Evolutionary conservation across 345 rosid genomes (phyloP), one percentile per base, ranked within the genome.

Genomic region (Rhizophora mangle): DNA sequence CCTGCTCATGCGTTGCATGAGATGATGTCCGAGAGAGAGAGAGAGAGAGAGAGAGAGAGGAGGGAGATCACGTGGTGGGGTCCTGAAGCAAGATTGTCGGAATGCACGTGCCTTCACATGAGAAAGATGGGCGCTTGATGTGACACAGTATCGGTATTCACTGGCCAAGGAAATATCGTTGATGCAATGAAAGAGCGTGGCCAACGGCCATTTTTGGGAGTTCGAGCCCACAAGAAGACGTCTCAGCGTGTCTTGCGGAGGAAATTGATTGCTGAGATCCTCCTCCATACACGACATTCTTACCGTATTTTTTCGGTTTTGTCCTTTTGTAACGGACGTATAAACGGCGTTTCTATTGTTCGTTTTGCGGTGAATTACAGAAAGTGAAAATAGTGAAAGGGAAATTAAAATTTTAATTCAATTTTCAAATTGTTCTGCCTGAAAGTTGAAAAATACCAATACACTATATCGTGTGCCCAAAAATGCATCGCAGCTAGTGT

Each of bases 51-150:
- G 49, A 13, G 49, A 43, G 5, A 2, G 18, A 4, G 16, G 49
- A 43, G 19, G 49, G 18, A 43, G 18, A 43, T 43, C 87, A 85
- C 87, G 80, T 86, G 85, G 89, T 72, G 85, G 90, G 82, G 62
- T 77, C 84, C 68, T 3, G 0, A 0, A 30, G 9, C 18, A 43
- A 43, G 18, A 24, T 69, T 69, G 86, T 80, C 85, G 79, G 83
- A 4, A 3, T 10, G 83, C 88, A 88, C 90, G 87, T 84, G 90
- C 84, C 60, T 31, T 79, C 96, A 88, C 92, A 82, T 91, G 95
- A 76, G 24, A 59, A 24, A 55, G 47, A 64, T 19, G 7, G 20
- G 32, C 3, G 5, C 24, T n/a, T 19, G 60, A 27, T 9, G 51
- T 24, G 72, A 76, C 72, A 78, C 78, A 68, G 78, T 72, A 78